phyloP scores from a whole-genome alignment of 2,329 filamentous ascomycete genomes.

The Aspergillus pseudoglaucus region DNA sequence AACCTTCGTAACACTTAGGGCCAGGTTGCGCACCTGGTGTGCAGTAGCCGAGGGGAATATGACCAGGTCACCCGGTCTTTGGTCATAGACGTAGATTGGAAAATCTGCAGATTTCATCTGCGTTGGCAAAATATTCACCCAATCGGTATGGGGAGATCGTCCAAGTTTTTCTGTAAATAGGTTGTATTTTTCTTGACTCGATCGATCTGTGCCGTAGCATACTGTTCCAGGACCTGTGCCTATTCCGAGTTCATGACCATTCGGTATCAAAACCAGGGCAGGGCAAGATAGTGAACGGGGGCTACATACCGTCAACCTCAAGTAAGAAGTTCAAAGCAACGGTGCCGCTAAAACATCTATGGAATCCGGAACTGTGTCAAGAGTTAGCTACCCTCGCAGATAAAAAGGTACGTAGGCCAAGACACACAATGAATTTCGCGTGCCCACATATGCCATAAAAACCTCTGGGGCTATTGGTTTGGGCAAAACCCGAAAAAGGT shows the following conservation, averaged over 20 bases:
- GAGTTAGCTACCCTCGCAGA: background rate
- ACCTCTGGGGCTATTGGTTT: slow-evolving; percentile 29
- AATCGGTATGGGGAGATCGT: slow-evolving; percentile 30
- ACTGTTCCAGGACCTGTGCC: slow-evolving; percentile 17
- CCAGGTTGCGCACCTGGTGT: slow-evolving; percentile 33
- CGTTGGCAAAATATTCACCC: slow-evolving; percentile 23
- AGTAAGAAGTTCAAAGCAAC: slow-evolving; percentile 30
- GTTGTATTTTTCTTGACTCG: slow-evolving; percentile 28
- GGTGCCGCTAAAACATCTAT: slow-evolving; percentile 32
- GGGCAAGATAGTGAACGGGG: background rate
- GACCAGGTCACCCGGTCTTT: slow-evolving; percentile 28
- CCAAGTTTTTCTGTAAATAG: slow-evolving; percentile 26
- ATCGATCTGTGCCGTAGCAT: slow-evolving; percentile 31
- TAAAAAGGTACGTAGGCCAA: background rate
- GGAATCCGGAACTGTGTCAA: slow-evolving; percentile 26
- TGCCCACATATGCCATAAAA: slow-evolving; percentile 33
- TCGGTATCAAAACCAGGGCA: background rate
- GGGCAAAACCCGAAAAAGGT: slow-evolving; percentile 30
- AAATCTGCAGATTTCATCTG: slow-evolving; percentile 28
- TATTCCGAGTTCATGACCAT: slow-evolving; percentile 1
- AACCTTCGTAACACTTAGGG: slow-evolving; percentile 27
- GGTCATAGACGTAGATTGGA: slow-evolving; percentile 29
- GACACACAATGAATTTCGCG: slow-evolving; percentile 23
- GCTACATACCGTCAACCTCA: slow-evolving; percentile 26
- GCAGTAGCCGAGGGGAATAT: slow-evolving; percentile 32